Evolutionary conservation across 164 flowering plant species (phyloP), one percentile per base, ranked within the genome.

Genomic region (Aristolochia fimbriata): DNA sequence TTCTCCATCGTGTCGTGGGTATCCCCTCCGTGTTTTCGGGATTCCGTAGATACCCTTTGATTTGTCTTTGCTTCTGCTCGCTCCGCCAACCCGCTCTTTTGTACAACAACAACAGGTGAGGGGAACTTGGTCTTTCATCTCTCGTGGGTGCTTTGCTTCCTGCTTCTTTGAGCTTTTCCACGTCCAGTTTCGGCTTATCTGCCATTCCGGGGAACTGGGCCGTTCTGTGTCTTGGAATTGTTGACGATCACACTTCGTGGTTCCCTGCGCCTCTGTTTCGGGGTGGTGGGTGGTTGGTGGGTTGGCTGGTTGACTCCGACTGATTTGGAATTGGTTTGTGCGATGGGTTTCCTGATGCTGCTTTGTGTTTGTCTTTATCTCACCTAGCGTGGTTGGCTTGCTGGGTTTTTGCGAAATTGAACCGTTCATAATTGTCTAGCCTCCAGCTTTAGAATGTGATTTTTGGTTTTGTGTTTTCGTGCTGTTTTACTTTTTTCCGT

Each of bases 231-330:
- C 17, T 52, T 5, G 56, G 13, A 27, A 19, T 51, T 9, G 12
- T 51, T 6, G 21, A 13, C 11, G 55, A n/a, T 51, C 25, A 7
- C 8, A 3, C 8, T 37, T 37, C 10, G 43, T 37, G 43, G 1
- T 1, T 51, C 15, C 21, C 15, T 52, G 23, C 27, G 2, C 30
- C 15, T 52, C 30, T 23, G 1, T 15, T 52, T 5, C 11, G 23
- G 30, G 56, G 56, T 52, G 56, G 56, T 52, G 56, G 56, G 23
- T 52, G 56, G 56, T 27, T 52, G 56, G 55, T 10, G n/a, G 24
- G 56, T 27, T 20, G 27, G 52, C 52, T 16, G 52, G 56, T 52
- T 52, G 56, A 52, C 30, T 52, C 27, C 30, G 56, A 22, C 56
- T 22, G 56, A 52, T 52, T 52, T 2, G 56, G 56, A 23, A 52